phyloP scores from a whole-genome alignment of 805 yeast species.

The Kuraishia ogatae region DNA sequence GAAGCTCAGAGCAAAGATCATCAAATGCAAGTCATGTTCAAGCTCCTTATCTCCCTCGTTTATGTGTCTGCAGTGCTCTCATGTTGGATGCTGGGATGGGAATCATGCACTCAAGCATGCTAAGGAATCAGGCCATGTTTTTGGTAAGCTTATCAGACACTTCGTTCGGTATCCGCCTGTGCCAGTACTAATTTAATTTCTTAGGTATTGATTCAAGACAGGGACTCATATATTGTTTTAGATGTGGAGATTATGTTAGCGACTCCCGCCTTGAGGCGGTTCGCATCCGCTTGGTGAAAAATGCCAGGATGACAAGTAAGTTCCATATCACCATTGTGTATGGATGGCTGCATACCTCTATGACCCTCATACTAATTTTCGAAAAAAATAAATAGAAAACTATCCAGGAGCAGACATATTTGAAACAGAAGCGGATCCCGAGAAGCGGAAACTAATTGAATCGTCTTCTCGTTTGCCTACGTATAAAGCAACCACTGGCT shows the following conservation, averaged over 20 bases:
- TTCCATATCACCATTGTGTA: background rate
- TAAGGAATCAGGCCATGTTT: slow-evolving; percentile 37
- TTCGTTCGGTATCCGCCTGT: background rate
- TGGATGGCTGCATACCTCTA: background rate
- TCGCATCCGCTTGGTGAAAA: slow-evolving; percentile 24
- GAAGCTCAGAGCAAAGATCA: slow-evolving; percentile 31
- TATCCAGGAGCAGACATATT: slow-evolving; percentile 23
- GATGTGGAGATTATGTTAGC: slow-evolving; percentile 65
- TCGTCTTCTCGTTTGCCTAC: slow-evolving; percentile 33
- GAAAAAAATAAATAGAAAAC: background rate
- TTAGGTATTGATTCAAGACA: slow-evolving; percentile 49
- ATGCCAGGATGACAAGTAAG: slow-evolving; percentile 12
- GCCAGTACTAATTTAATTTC: slow-evolving; percentile 14
- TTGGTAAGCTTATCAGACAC: slow-evolving; percentile 28
- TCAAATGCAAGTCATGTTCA: slow-evolving; percentile 44
- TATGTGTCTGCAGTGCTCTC: slow-evolving; percentile 73
- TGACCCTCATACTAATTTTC: background rate
- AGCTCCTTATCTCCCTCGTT: slow-evolving; percentile 32
- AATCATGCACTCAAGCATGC: slow-evolving; percentile 41
- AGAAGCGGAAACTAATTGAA: slow-evolving; percentile 17
- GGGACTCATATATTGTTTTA: slow-evolving; percentile 70
- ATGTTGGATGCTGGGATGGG: slow-evolving; percentile 57
- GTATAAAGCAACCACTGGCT: slow-evolving; percentile 58
- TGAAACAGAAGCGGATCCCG: slow-evolving; percentile 17
- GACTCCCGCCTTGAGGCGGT: slow-evolving; percentile 50